These are phyloP conservation scores for Hibiscus mutabilis DNA, from an alignment of 345 rosid species.

Conservation along the genomic window DNA sequence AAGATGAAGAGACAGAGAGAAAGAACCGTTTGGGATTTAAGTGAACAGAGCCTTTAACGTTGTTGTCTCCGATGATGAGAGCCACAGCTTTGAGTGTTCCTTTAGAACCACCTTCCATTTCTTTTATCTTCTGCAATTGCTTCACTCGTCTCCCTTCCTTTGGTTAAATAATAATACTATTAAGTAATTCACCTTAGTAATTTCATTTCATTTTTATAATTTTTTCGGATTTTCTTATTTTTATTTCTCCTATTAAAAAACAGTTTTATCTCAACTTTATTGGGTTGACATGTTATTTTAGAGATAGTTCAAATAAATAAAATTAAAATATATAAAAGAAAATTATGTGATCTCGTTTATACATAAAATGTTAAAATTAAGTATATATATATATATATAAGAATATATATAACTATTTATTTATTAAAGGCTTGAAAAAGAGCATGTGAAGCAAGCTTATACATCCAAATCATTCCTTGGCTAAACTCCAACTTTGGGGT, in stretches of 20 bases:
- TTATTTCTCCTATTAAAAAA: background rate
- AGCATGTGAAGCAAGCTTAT: background rate
- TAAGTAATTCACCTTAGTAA: too few species aligned
- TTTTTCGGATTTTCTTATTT: background rate
- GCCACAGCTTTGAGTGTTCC: slow-evolving; percentile 71
- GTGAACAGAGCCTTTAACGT: slow-evolving; percentile 59
- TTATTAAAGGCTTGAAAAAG: background rate
- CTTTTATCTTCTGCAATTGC: background rate
- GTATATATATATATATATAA: too few species aligned
- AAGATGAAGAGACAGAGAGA: slow-evolving; percentile 9
- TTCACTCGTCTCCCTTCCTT: background rate
- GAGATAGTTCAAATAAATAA: too few species aligned
- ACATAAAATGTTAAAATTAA: too few species aligned
- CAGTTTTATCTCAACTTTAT: too few species aligned
- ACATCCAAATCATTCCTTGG: background rate
- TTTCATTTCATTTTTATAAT: too few species aligned
- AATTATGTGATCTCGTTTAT: too few species aligned
- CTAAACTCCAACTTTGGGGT: background rate
- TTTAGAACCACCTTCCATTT: slow-evolving; percentile 37
- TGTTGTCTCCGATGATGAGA: slow-evolving; percentile 57
- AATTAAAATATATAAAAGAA: too few species aligned
- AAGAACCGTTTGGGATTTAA: slow-evolving; percentile 58
- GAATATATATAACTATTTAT: too few species aligned
- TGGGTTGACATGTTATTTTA: too few species aligned
- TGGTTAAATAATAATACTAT: too few species aligned